Conservation (phyloP, 441 rosid species). For the Viola pubescens region DNA sequence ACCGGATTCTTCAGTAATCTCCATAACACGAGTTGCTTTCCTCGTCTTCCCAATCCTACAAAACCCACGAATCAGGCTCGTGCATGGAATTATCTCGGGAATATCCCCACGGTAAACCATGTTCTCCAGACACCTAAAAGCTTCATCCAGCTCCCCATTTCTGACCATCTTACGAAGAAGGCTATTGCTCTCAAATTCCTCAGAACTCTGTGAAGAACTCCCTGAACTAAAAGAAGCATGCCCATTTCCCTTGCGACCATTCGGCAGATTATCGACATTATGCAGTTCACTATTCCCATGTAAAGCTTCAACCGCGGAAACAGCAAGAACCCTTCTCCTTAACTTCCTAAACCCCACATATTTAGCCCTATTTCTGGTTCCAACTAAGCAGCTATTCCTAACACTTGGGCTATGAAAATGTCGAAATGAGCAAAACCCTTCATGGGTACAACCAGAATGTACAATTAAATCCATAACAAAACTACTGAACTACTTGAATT, state of each 20-base stretch:
- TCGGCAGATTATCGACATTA: slow-evolving; percentile 22
- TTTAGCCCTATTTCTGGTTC: slow-evolving; percentile 20
- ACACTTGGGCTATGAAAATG: slow-evolving; percentile 26
- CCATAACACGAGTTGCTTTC: slow-evolving; percentile 67
- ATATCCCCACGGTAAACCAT: slow-evolving; percentile 67
- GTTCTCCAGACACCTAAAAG: slow-evolving; percentile 59
- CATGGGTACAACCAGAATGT: slow-evolving; percentile 26
- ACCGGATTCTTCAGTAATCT: slow-evolving; percentile 67
- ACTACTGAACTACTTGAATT: neutral
- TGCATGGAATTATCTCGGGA: slow-evolving; percentile 66
- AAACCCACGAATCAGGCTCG: slow-evolving; percentile 70
- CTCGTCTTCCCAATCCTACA: slow-evolving; percentile 58
- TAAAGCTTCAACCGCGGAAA: slow-evolving; percentile 33
- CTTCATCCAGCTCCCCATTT: slow-evolving; percentile 57
- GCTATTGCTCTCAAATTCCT: slow-evolving; percentile 55
- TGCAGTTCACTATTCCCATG: slow-evolving; percentile 40
- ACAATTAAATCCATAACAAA: slow-evolving; percentile 3
- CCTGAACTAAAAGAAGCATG: slow-evolving; percentile 22
- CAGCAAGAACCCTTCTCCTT: slow-evolving; percentile 29
- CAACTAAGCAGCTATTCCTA: slow-evolving; percentile 22
- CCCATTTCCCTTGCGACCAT: slow-evolving; percentile 41
- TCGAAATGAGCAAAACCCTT: slow-evolving; percentile 47
- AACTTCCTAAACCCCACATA: slow-evolving; percentile 26
- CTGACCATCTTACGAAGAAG: slow-evolving; percentile 48
- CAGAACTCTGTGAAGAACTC: slow-evolving; percentile 31